Evolutionary conservation across 306 rosid species (phyloP).

Genomic region (Psophocarpus tetragonolobus): DNA sequence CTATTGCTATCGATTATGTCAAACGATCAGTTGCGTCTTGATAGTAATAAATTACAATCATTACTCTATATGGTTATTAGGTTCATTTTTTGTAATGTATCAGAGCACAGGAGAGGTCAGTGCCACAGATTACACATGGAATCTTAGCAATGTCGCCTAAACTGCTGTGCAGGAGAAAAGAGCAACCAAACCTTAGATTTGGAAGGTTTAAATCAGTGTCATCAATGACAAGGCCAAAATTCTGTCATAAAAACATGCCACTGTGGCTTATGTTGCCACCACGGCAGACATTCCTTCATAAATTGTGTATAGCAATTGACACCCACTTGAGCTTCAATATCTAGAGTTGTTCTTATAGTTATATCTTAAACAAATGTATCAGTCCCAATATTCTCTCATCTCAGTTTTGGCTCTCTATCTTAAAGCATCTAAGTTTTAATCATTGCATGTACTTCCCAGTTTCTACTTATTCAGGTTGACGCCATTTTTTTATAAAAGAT

Average conservation of each 20-base stretch:
- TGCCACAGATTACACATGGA: not conserved
- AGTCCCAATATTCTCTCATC: not conserved
- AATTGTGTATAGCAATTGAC: too few species aligned
- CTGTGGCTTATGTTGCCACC: too few species aligned
- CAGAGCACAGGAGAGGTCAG: not conserved
- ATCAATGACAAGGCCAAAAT: too few species aligned
- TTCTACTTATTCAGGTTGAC: not conserved
- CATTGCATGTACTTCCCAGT: not conserved
- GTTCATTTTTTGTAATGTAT: not conserved
- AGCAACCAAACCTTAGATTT: not conserved
- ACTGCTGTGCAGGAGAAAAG: not conserved
- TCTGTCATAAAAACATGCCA: too few species aligned
- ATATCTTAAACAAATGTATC: not conserved
- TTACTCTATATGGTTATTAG: not conserved
- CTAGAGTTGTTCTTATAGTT: not conserved
- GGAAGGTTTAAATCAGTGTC: not conserved
- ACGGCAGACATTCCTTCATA: too few species aligned
- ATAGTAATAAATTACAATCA: not conserved
- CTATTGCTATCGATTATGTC: not conserved
- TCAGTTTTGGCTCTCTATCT: not conserved
- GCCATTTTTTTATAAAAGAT: not conserved
- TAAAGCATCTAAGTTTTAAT: constrained; percentile 3
- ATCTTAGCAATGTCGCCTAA: not conserved
- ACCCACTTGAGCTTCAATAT: not conserved
- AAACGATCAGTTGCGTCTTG: not conserved